Percentiles rank a stretch among this genome's conserved stretches.
Evolutionary conservation across 2,329 filamentous ascomycete genomes (phyloP).

Genomic region (Fusarium liriodendri): DNA sequence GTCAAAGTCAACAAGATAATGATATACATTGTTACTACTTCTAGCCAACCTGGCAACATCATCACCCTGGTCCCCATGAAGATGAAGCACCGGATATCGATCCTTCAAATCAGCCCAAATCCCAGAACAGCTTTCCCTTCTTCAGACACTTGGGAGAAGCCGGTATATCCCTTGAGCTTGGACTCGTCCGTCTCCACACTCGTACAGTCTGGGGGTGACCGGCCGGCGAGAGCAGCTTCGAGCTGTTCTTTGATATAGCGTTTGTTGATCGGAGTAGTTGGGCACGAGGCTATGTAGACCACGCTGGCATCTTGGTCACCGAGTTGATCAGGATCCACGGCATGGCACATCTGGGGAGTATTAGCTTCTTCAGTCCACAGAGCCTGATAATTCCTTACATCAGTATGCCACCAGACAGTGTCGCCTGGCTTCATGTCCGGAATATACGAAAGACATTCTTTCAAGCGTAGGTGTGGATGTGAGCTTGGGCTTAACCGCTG

Average conservation of each 20-base stretch:
- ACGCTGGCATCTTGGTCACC: slow-evolving; percentile 49
- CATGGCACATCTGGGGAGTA: slow-evolving; percentile 48
- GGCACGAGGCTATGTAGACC: slow-evolving; percentile 50
- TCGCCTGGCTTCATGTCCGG: slow-evolving; percentile 16
- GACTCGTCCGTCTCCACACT: slow-evolving; percentile 4
- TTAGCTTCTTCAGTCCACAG: background rate
- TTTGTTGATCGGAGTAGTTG: slow-evolving; percentile 44
- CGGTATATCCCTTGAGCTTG: slow-evolving; percentile 10
- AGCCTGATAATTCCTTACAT: slow-evolving; percentile 9
- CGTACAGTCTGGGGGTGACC: slow-evolving; percentile 12
- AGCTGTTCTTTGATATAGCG: slow-evolving; percentile 36
- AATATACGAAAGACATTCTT: slow-evolving; percentile 13
- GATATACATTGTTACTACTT: background rate
- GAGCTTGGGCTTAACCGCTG: slow-evolving; percentile 18
- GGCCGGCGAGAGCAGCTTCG: slow-evolving; percentile 9
- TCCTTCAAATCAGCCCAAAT: slow-evolving; percentile 4
- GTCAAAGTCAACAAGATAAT: background rate
- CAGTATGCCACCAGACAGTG: slow-evolving; percentile 27
- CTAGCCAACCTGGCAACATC: background rate
- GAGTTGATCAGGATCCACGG: slow-evolving; percentile 51
- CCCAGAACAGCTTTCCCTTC: slow-evolving; percentile 10
- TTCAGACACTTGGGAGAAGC: slow-evolving; percentile 1
- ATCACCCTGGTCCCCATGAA: background rate
- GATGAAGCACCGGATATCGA: background rate
- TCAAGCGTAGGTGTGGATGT: slow-evolving; percentile 13